Conservation (phyloP, 2,329 filamentous ascomycete genomes). For the Thermothelomyces thermophilus region DNA sequence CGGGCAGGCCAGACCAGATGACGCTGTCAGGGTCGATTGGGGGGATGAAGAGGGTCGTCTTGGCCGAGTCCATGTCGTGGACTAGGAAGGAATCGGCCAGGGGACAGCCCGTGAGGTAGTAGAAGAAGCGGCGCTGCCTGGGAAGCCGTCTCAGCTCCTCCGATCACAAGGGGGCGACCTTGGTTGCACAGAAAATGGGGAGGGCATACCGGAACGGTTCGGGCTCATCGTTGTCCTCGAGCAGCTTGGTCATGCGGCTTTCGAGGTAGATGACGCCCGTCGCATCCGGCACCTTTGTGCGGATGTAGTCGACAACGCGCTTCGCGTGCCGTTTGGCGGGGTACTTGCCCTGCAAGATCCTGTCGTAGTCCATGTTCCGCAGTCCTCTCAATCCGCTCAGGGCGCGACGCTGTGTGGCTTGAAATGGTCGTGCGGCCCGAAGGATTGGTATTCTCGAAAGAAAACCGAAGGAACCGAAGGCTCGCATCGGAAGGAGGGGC, state of each 20-base stretch:
- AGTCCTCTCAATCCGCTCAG: background rate
- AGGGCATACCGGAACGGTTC: conserved; percentile 64
- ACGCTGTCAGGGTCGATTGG: conserved; percentile 81
- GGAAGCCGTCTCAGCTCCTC: background rate
- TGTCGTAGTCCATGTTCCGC: conserved; percentile 34
- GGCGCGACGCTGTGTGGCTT: conserved; percentile 1
- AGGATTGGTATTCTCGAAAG: background rate
- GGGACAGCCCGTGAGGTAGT: conserved; percentile 82
- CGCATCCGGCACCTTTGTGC: conserved; percentile 55
- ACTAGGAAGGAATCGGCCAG: conserved; percentile 73
- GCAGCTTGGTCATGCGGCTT: conserved; percentile 69
- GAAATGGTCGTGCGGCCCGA: background rate
- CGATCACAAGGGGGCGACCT: background rate
- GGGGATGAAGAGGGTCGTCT: conserved; percentile 84
- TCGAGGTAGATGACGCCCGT: conserved; percentile 82
- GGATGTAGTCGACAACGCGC: conserved; percentile 74
- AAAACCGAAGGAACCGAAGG: background rate
- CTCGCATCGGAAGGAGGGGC: background rate
- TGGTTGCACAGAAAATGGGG: background rate
- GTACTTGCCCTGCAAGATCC: conserved; percentile 56
- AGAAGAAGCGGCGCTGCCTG: conserved; percentile 87
- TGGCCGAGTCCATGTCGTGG: conserved; percentile 69
- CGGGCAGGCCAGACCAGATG: conserved; percentile 86
- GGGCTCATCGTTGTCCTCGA: conserved; percentile 84
- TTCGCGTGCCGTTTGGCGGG: conserved; percentile 83